Conservation (phyloP, 306 rosid species). For the Rubus idaeus region DNA sequence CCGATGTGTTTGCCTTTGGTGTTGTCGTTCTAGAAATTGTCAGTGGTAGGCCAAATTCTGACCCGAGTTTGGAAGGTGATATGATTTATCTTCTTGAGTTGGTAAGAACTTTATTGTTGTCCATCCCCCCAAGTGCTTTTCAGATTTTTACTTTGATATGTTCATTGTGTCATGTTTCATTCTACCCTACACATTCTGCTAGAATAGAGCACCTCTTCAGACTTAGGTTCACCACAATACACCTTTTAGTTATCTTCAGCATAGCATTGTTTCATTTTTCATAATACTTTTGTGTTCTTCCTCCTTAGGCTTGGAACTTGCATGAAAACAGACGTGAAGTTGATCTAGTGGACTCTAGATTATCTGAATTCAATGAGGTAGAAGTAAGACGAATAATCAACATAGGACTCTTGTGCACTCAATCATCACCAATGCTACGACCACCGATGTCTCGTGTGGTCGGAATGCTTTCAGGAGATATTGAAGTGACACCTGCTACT, state of each 20-base stretch:
- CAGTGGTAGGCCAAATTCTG: slow-evolving; percentile 72
- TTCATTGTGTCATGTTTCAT: neutral
- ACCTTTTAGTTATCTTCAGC: neutral
- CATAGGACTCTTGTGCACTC: slow-evolving; percentile 65
- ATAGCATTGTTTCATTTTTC: neutral
- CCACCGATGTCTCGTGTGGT: slow-evolving; percentile 73
- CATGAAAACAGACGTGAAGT: slow-evolving; percentile 44
- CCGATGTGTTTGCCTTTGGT: slow-evolving; percentile 82
- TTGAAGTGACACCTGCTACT: slow-evolving; percentile 50
- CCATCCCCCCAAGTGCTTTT: neutral
- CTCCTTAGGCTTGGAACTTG: slow-evolving; percentile 63
- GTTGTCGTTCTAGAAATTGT: slow-evolving; percentile 76
- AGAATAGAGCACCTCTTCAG: neutral
- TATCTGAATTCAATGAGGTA: slow-evolving; percentile 41
- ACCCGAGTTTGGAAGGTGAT: slow-evolving; percentile 53
- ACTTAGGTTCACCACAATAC: neutral
- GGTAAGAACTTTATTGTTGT: slow-evolving; percentile 12
- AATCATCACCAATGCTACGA: slow-evolving; percentile 52
- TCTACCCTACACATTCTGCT: neutral
- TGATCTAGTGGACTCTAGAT: slow-evolving; percentile 48
- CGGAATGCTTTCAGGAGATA: slow-evolving; percentile 62
- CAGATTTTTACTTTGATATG: neutral
- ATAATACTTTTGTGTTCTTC: neutral
- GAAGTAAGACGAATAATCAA: slow-evolving; percentile 49
- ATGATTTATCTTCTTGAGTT: slow-evolving; percentile 33